Evolutionary conservation across 2,329 filamentous ascomycete genomes (phyloP), one percentile per base, ranked within the genome.

Genomic region (Venturia carpophila): DNA sequence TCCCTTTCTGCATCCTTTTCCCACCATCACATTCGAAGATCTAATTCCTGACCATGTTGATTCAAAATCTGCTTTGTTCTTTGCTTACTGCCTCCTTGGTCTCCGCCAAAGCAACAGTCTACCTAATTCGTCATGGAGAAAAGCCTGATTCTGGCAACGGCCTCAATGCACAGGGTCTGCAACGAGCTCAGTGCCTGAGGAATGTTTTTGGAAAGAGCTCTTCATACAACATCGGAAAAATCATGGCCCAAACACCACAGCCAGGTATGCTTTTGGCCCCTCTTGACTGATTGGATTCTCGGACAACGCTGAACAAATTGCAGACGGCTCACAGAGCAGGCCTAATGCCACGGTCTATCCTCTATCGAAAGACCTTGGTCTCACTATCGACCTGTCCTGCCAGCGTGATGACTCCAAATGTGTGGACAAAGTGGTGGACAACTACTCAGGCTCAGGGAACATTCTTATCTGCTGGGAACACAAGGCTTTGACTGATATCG

Each of bases 391-490:
- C 70, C 80, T 73, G 0, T 81, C 79, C 1, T 86, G 84, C 70
- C 79, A 82, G 65, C 79, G 83, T n/a, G 81, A 84, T 66, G 82
- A 87, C 67, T 68, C 76, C 5, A 73, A 79, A 6, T 86, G 84
- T 66, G 84, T 87, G 21, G 75, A 76, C 24, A 72, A 83, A 5
- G 76, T 76, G 0, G 79, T 87, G 1, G 69, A 82, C 1, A 68
- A 68, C 5, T 85, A 83, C 67, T 65, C 70, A 0, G 80, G 81
- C 0, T 66, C 71, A 0, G 83, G 82, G 1, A 87, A 87, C 68
- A 81, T 87, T 60, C 71, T 87, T 55, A 82, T 87, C 66, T 85
- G 83, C 75, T 87, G 84, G 84, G 80, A 86, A 69, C 84, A 87
- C 70, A 75, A 79, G 63, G 74, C 75, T 24, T 71, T 87, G 60